Conservation (phyloP, 139 green algal genomes). For the Desmodesmus armatus region DNA sequence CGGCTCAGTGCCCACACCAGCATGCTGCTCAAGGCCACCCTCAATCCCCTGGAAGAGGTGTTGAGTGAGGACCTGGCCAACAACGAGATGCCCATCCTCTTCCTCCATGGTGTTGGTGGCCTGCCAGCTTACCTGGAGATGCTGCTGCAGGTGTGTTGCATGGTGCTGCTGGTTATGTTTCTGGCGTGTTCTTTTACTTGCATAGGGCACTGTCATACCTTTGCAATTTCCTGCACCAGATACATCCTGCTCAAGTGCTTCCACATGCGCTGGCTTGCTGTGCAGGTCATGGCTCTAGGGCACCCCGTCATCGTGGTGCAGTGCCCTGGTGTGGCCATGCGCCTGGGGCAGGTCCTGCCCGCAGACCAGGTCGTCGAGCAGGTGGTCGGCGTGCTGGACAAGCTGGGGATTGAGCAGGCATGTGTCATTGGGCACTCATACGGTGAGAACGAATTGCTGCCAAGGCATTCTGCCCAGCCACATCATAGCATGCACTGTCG, state of each 20-base stretch:
- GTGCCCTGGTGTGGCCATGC: constrained; percentile 59
- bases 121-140: constrained; percentile 44
- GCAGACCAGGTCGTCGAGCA: constrained; percentile 24
- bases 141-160: constrained; percentile 17
- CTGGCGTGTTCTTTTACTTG: background rate
- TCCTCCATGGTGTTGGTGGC: constrained; percentile 46
- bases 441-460: too few species aligned
- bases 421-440: constrained; percentile 46
- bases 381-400: constrained; percentile 37
- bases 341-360: constrained; percentile 4
- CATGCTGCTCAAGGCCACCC: constrained; percentile 26
- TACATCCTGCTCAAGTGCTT: too few species aligned
- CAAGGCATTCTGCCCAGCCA: too few species aligned
- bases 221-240: too few species aligned
- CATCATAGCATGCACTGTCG: too few species aligned
- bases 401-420: constrained; percentile 23
- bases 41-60: constrained; percentile 29
- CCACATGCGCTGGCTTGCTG: background rate
- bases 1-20: constrained; percentile 37
- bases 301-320: constrained; percentile 55
- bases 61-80: background rate
- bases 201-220: too few species aligned
- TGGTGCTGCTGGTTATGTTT: background rate
- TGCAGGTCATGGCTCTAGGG: constrained; percentile 33
- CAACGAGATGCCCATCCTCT: constrained; percentile 43